These are phyloP conservation scores for Ramularia endophylla DNA, from an alignment of 2,329 filamentous ascomycete genomes.

Conservation along the genomic window DNA sequence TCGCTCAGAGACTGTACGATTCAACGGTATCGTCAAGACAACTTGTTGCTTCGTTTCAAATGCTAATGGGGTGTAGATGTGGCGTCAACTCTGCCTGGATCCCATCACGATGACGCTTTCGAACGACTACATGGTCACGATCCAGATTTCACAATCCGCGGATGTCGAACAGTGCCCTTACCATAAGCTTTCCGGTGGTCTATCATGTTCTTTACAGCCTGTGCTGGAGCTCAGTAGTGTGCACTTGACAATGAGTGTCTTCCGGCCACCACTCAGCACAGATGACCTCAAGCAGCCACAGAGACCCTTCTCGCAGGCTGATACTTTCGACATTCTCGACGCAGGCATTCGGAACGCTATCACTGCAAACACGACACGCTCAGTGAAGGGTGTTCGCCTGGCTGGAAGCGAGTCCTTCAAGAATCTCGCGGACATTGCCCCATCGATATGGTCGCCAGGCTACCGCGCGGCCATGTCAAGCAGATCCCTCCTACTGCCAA, in stretches of 20 bases:
- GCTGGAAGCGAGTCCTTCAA: constrained; percentile 29
- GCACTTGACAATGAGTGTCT: no score
- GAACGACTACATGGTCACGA: no score
- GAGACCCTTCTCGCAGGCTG: not conserved
- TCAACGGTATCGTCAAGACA: constrained; percentile 4
- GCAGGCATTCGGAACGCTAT: constrained; percentile 32
- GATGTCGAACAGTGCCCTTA: no score
- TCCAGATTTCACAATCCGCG: not conserved
- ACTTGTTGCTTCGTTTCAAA: not conserved
- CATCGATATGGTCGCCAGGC: constrained; percentile 35
- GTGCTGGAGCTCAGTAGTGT: no score
- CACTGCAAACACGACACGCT: constrained; percentile 21
- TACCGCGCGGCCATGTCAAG: constrained; percentile 27
- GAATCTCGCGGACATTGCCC: constrained; percentile 34
- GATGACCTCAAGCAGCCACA: not conserved
- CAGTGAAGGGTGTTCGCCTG: constrained; percentile 24
- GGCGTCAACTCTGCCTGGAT: not conserved
- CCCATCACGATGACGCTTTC: not conserved
- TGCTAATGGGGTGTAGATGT: constrained; percentile 1
- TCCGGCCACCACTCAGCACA: constrained; percentile 3
- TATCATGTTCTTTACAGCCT: no score
- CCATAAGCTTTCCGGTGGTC: no score
- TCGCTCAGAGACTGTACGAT: constrained; percentile 9
- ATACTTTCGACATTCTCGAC: constrained; percentile 5
- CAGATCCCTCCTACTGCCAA: constrained; percentile 34